phyloP scores from a whole-genome alignment of 83 land plant genomes.

The Larix sibirica region DNA sequence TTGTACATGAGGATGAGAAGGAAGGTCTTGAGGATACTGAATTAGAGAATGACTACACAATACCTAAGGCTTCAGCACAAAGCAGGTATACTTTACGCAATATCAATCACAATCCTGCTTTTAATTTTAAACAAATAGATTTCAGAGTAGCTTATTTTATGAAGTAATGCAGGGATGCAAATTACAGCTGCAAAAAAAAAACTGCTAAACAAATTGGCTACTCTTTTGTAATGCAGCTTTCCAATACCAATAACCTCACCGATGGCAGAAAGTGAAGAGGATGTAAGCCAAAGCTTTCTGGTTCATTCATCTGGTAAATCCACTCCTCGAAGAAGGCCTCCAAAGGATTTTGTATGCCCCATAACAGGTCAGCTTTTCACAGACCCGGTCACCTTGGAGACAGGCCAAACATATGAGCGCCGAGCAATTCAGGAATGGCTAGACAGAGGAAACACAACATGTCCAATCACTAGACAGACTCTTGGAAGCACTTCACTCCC shows the following conservation, averaged over 20 bases:
- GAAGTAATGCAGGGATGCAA: neutral
- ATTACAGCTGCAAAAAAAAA: neutral
- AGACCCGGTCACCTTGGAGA: conserved; percentile 76
- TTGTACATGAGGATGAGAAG: neutral
- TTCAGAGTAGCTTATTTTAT: neutral
- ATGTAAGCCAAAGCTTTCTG: conserved; percentile 27
- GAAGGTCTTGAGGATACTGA: neutral
- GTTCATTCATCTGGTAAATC: conserved; percentile 30
- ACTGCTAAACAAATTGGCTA: neutral
- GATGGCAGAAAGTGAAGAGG: conserved; percentile 32
- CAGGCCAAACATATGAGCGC: conserved; percentile 77
- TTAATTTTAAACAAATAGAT: neutral
- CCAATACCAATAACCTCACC: neutral
- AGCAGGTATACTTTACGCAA: conserved; percentile 1
- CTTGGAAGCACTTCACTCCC: conserved; percentile 49
- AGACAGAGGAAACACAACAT: conserved; percentile 67
- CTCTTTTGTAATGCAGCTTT: neutral
- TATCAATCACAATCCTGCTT: neutral
- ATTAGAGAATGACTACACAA: neutral
- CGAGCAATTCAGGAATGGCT: conserved; percentile 76
- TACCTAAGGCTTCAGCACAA: neutral
- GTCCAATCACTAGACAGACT: conserved; percentile 71
- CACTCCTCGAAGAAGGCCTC: conserved; percentile 42
- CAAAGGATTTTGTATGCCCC: conserved; percentile 74
- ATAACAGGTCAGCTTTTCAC: conserved; percentile 61